Evolutionary conservation across 495 filamentous ascomycete species (phyloP), one percentile per base, ranked within the genome.

Genomic region (Talaromyces liani): DNA sequence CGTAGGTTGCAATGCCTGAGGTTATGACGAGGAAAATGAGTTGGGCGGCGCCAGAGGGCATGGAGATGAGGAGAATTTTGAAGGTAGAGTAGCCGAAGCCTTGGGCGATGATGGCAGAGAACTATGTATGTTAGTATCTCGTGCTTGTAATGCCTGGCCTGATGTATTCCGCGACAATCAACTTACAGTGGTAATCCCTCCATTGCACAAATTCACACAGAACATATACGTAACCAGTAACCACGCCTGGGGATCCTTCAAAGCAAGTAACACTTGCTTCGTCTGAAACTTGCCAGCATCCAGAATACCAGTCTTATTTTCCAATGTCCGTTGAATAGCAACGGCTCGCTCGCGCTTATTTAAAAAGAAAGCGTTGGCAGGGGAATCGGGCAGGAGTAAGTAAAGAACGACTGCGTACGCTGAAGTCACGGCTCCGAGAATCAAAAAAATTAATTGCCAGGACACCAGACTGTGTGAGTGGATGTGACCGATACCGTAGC

Each of bases 291-390:
- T 73, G 22, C 84, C 85, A 14, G 79, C 81, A 34, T 85, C 82
- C 31, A 86, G 73, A 16, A 86, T 83, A 39, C 76, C 75, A 10
- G 83, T 84, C 65, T 87, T 82, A 56, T 88, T 87, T n/a, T 73
- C 73, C 4, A 83, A 73, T 7, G 85, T 82, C 33, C 85, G 75
- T 68, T 86, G 81, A 10, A 87, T 67, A 1, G 81, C 81, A 67
- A 85, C 77, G 4, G 80, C 67, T 12, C 76, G 78, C 41, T 85
- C 80, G 6, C 76, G 70, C 16, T 77, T 71, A 29, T 68, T 76
- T 16, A 83, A 72, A 66, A 80, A 81, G 18, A 72, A 70, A 8
- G 82, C 77, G 34, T 71, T 79, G 29, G 76, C 67, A 0, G 79
- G 82, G 10, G 73, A 80, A 63, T 84, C 81, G 0, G 83, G 82